phyloP scores from a whole-genome alignment of 805 yeast species.

The Yamadazyma kitorensis region DNA sequence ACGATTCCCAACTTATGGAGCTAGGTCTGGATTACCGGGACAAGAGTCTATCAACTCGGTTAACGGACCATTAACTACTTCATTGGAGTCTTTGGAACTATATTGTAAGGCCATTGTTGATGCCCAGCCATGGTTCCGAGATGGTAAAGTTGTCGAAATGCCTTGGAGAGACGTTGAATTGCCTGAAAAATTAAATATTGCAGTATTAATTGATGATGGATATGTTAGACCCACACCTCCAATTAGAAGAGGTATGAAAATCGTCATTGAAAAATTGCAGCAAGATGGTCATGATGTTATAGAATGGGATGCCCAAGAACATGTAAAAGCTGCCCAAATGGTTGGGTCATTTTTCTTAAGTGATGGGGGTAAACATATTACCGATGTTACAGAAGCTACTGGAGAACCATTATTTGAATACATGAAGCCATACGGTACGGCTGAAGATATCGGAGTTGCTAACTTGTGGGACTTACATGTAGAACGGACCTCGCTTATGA shows the following conservation, averaged over 20 bases:
- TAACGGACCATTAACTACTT: constrained; percentile 38
- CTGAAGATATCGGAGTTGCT: constrained; percentile 52
- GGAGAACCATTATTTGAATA: constrained; percentile 66
- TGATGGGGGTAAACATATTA: constrained; percentile 66
- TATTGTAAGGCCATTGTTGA: constrained; percentile 19
- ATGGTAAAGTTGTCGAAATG: constrained; percentile 45
- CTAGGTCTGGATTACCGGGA: constrained; percentile 57
- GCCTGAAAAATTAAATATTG: constrained; percentile 42
- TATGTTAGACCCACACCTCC: constrained; percentile 63
- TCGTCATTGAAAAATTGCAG: constrained; percentile 50
- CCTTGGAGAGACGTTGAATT: constrained; percentile 49
- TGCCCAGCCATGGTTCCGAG: constrained; percentile 64
- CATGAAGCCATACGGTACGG: constrained; percentile 55
- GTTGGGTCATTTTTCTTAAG: constrained; percentile 55
- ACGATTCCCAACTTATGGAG: constrained; percentile 37
- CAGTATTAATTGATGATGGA: constrained; percentile 65
- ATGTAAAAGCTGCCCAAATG: constrained; percentile 56
- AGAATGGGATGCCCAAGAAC: constrained; percentile 55
- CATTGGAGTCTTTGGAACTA: constrained; percentile 10
- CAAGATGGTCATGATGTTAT: constrained; percentile 58
- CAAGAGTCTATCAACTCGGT: constrained; percentile 64
- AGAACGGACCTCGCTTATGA: constrained; percentile 48
- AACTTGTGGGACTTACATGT: constrained; percentile 44
- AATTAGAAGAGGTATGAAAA: constrained; percentile 53
- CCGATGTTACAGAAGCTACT: constrained; percentile 49